Percentiles rank a stretch among this genome's conserved stretches.
Conservation (phyloP, 1,284 basidiomycete species). For the Boletus holoroseus region DNA sequence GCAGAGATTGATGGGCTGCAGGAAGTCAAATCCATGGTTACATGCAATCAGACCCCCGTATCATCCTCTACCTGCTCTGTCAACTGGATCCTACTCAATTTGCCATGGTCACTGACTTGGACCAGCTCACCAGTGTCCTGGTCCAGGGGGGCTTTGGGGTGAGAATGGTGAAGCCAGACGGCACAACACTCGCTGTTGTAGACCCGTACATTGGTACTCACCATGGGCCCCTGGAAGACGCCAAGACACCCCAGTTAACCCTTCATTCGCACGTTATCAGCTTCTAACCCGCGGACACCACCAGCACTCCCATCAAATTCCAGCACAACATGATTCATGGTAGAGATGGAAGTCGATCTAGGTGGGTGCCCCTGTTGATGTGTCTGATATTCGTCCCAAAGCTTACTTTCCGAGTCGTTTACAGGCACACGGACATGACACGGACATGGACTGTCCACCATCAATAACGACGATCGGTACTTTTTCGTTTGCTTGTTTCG, state of each 20-base stretch:
- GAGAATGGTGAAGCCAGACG: slow-evolving; percentile 18
- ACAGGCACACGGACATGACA: background rate
- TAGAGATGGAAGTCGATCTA: background rate
- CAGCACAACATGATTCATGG: background rate
- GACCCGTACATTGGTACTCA: background rate
- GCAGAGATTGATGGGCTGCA: slow-evolving; percentile 8
- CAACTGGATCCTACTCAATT: background rate
- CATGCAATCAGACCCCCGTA: slow-evolving; percentile 16
- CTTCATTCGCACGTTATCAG: slow-evolving; percentile 10
- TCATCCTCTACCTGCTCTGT: slow-evolving; percentile 15
- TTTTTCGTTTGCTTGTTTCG: background rate
- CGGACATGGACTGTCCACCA: background rate
- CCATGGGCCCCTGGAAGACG: background rate
- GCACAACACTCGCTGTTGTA: slow-evolving; percentile 8
- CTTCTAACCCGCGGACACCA: background rate
- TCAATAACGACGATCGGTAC: background rate
- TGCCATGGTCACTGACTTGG: slow-evolving; percentile 1
- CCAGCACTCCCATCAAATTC: slow-evolving; percentile 1
- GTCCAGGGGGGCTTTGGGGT: slow-evolving; percentile 10
- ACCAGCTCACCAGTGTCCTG: background rate
- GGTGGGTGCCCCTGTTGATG: background rate
- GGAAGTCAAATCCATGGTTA: slow-evolving; percentile 13
- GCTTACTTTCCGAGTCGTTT: background rate
- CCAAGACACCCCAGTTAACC: slow-evolving; percentile 4
- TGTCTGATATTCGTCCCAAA: background rate